phyloP scores from a whole-genome alignment of 2,329 filamentous ascomycete species.

The Cordyceps tenuipes region DNA sequence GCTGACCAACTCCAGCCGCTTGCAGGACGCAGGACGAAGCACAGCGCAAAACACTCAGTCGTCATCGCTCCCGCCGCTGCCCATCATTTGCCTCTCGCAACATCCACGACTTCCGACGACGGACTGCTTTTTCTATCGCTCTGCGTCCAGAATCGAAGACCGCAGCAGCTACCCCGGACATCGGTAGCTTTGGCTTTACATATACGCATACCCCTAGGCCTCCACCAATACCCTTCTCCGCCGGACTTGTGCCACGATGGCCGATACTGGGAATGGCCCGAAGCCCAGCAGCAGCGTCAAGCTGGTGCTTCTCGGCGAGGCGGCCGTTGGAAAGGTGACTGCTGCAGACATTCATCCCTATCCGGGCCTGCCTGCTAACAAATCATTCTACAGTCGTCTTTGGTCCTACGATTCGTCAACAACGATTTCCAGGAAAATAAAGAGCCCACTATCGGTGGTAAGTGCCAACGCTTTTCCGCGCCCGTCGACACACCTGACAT shows the following conservation, averaged over 20 bases:
- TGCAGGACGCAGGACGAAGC: slow-evolving; percentile 7
- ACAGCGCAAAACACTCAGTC: slow-evolving; percentile 9
- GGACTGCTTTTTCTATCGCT: background rate
- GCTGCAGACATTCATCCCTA: background rate
- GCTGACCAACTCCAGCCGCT: background rate
- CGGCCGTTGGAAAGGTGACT: slow-evolving; percentile 91
- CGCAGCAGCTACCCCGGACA: background rate
- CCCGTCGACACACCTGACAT: background rate
- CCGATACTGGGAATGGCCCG: slow-evolving; percentile 51
- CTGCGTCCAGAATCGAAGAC: background rate
- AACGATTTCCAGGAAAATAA: slow-evolving; percentile 99
- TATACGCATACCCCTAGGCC: background rate
- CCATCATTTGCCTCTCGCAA: background rate
- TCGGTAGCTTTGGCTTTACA: background rate
- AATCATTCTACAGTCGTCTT: slow-evolving; percentile 61
- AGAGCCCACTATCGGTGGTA: slow-evolving; percentile 97
- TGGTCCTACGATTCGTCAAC: slow-evolving; percentile 97
- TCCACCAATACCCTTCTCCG: background rate
- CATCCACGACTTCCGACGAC: background rate
- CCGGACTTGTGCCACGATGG: slow-evolving; percentile 22
- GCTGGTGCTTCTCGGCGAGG: slow-evolving; percentile 94
- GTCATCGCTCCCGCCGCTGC: slow-evolving; percentile 17
- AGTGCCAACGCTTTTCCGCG: slow-evolving; percentile 20
- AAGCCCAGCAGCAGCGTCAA: slow-evolving; percentile 99
- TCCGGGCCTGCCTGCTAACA: slow-evolving; percentile 12